Conservation (phyloP, 2,329 filamentous ascomycete genomes). For the Penicillium freii region DNA sequence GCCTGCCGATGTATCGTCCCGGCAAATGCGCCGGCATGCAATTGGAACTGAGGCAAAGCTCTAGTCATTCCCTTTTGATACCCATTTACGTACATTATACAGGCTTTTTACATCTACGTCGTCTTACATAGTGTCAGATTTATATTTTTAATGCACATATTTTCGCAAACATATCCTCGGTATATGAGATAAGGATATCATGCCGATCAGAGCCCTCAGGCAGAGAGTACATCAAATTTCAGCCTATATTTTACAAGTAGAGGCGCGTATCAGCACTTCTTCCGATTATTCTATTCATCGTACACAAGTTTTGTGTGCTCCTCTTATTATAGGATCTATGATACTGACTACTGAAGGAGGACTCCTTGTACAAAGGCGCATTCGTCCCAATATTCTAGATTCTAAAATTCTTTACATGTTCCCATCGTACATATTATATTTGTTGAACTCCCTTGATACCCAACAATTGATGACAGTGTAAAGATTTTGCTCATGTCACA, state of each 20-base stretch:
- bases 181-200: background rate
- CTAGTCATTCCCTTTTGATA: slow-evolving; percentile 15
- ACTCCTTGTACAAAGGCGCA: too few species aligned
- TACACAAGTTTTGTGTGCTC: too few species aligned
- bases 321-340: too few species aligned
- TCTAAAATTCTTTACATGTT: too few species aligned
- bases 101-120: background rate
- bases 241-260: background rate
- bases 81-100: background rate
- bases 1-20: slow-evolving; percentile 34
- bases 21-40: slow-evolving; percentile 37
- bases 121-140: background rate
- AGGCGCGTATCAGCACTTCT: background rate
- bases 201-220: background rate
- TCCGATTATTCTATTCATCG: background rate
- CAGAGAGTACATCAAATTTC: background rate
- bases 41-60: slow-evolving; percentile 37
- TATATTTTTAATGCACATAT: background rate
- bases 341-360: too few species aligned
- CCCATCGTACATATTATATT: too few species aligned
- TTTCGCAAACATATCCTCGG: background rate
- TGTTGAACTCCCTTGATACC: too few species aligned
- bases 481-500: too few species aligned
- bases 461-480: too few species aligned
- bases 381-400: too few species aligned